These are phyloP conservation scores for Aureobasidium mangrovei DNA, from an alignment of 2,329 filamentous ascomycete species.

Conservation along the genomic window DNA sequence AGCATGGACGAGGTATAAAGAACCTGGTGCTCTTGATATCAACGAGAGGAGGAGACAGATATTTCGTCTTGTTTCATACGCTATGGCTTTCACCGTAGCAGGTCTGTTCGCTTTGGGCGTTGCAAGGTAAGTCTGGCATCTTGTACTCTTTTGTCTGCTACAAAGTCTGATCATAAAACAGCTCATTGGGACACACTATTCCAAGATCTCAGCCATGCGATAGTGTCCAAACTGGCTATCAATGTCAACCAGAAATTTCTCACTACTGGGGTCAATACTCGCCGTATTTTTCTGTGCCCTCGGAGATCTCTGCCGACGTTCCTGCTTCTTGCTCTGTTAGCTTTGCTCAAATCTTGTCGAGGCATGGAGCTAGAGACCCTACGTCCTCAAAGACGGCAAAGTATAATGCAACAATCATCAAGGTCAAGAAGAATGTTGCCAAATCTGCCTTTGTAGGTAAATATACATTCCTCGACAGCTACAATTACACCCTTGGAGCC, in stretches of 20 bases:
- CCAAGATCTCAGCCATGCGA: conserved; percentile 13
- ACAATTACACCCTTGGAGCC: conserved; percentile 60
- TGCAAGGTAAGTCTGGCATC: neutral
- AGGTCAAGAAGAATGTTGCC: conserved; percentile 51
- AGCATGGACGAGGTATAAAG: neutral
- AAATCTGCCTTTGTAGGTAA: conserved; percentile 46
- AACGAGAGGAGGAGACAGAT: neutral
- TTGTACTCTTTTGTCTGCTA: neutral
- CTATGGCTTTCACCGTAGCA: neutral
- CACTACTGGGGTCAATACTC: conserved; percentile 82
- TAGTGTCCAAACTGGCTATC: conserved; percentile 41
- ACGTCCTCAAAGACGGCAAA: conserved; percentile 55
- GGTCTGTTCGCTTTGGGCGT: conserved; percentile 7
- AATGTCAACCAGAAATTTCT: conserved; percentile 52
- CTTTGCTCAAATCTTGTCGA: conserved; percentile 72
- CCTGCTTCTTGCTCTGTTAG: conserved; percentile 64
- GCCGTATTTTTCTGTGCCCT: conserved; percentile 69
- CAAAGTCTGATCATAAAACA: neutral
- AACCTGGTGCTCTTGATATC: neutral
- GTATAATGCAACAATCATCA: conserved; percentile 57
- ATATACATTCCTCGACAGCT: conserved; percentile 63
- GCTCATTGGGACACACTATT: conserved; percentile 8
- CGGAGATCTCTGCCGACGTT: conserved; percentile 50
- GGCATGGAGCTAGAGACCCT: conserved; percentile 78
- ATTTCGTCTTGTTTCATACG: neutral